Conservation (phyloP, 1,139 yeast species). For the Saccharomyces hybrid region DNA sequence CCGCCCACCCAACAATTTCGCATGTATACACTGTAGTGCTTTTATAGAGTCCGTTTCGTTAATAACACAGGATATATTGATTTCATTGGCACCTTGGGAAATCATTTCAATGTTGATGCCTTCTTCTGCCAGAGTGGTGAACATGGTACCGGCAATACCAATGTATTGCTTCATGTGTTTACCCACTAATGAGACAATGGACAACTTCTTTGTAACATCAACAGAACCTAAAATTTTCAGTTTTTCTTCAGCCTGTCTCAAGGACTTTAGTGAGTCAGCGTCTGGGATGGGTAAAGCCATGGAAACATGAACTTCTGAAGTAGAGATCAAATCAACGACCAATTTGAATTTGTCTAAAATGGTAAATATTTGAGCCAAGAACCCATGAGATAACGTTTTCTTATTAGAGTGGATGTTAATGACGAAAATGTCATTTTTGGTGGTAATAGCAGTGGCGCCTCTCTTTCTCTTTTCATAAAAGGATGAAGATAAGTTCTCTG, state of each 20-base stretch:
- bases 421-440: slow-evolving; percentile 86
- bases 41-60: slow-evolving; percentile 74
- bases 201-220: slow-evolving; percentile 78
- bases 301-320: slow-evolving; percentile 95
- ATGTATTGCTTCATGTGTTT: slow-evolving; percentile 94
- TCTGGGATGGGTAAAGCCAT: slow-evolving; percentile 90
- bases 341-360: slow-evolving; percentile 76
- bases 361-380: slow-evolving; percentile 81
- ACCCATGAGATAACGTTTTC: slow-evolving; percentile 88
- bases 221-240: slow-evolving; percentile 77
- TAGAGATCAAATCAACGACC: slow-evolving; percentile 91
- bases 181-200: slow-evolving; percentile 90
- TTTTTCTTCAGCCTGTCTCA: slow-evolving; percentile 67
- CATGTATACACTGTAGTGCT: slow-evolving; percentile 82
- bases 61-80: slow-evolving; percentile 90
- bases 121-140: slow-evolving; percentile 87
- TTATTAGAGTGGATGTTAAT: slow-evolving; percentile 89
- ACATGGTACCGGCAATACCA: slow-evolving; percentile 97
- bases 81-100: slow-evolving; percentile 96
- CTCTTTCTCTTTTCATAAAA: slow-evolving; percentile 45
- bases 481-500: slow-evolving; percentile 53
- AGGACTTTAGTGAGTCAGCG: slow-evolving; percentile 44
- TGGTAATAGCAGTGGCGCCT: slow-evolving; percentile 95
- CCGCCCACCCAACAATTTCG: slow-evolving; percentile 50
- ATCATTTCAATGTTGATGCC: slow-evolving; percentile 94